Percentiles rank a stretch among this genome's conserved stretches.
These are phyloP conservation scores for Cenchrus purpureus DNA, from an alignment of 176 grass and related monocot genomes.

Conservation along the genomic window DNA sequence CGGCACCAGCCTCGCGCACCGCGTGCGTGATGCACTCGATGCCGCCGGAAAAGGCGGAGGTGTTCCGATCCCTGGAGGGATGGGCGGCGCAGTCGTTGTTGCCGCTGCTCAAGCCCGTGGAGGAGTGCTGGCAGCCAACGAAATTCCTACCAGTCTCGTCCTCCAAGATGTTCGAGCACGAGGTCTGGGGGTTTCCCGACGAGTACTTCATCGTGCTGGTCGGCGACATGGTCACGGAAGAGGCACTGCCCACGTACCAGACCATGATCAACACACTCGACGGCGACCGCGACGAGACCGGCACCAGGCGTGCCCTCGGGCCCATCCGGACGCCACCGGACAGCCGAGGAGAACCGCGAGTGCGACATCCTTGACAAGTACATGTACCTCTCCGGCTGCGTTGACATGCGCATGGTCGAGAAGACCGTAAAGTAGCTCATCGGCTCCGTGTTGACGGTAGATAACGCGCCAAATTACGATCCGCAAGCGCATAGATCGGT, in stretches of 20 bases:
- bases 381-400: slow-evolving; percentile 86
- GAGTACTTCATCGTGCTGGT: slow-evolving; percentile 85
- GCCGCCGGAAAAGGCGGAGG: slow-evolving; percentile 86
- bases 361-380: slow-evolving; percentile 84
- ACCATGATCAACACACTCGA: slow-evolving; percentile 99
- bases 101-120: slow-evolving; percentile 88
- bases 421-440: slow-evolving; percentile 93
- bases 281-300: slow-evolving; percentile 89
- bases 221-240: slow-evolving; percentile 92
- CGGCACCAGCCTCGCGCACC: slow-evolving; percentile 3
- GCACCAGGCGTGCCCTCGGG: slow-evolving; percentile 85
- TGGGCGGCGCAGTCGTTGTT: slow-evolving; percentile 69
- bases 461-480: too few species aligned
- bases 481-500: too few species aligned
- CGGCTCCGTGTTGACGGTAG: slow-evolving; percentile 39
- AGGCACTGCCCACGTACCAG: slow-evolving; percentile 96
- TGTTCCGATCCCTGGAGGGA: slow-evolving; percentile 74
- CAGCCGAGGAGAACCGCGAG: slow-evolving; percentile 92
- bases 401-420: slow-evolving; percentile 92
- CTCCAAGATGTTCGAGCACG: slow-evolving; percentile 61
- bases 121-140: slow-evolving; percentile 79
- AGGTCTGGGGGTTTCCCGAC: slow-evolving; percentile 65
- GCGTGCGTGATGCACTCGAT: slow-evolving; percentile 69
- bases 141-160: slow-evolving; percentile 81
- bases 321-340: slow-evolving; percentile 83